A percentile compares a stretch with the other conserved stretches of the same genome.
These are phyloP conservation scores for Chalara sp. DNA, from an alignment of 2,329 filamentous ascomycete species.

Conservation along the genomic window DNA sequence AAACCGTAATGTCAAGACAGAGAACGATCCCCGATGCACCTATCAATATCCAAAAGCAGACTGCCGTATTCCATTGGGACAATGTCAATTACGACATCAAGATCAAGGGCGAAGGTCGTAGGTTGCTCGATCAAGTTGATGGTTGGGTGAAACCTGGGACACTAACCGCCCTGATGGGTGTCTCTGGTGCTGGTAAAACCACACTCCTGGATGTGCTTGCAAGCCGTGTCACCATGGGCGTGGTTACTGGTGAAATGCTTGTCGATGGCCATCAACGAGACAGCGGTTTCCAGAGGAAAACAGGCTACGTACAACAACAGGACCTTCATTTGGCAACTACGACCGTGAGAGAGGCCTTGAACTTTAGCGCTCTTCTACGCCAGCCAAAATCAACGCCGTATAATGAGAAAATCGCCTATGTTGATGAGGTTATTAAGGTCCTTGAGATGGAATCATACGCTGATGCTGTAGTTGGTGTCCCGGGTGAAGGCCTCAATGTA, in stretches of 20 bases:
- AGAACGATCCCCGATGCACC: slow-evolving; percentile 42
- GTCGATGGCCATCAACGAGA: slow-evolving; percentile 62
- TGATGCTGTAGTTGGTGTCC: slow-evolving; percentile 84
- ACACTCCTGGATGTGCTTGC: slow-evolving; percentile 83
- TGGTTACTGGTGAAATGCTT: slow-evolving; percentile 78
- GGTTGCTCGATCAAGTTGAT: slow-evolving; percentile 78
- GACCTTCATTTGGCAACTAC: slow-evolving; percentile 81
- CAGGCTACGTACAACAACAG: slow-evolving; percentile 66
- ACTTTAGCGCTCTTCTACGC: slow-evolving; percentile 78
- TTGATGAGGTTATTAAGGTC: slow-evolving; percentile 84
- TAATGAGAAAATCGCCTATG: slow-evolving; percentile 77
- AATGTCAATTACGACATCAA: slow-evolving; percentile 52
- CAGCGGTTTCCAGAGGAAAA: slow-evolving; percentile 82
- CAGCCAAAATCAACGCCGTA: slow-evolving; percentile 69
- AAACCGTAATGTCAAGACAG: slow-evolving; percentile 30
- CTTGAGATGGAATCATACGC: slow-evolving; percentile 87
- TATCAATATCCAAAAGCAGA: slow-evolving; percentile 30
- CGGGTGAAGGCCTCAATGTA: slow-evolving; percentile 71
- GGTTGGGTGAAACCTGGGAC: slow-evolving; percentile 94
- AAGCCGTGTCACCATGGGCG: slow-evolving; percentile 80
- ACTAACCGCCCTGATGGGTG: slow-evolving; percentile 77
- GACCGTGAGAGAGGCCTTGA: slow-evolving; percentile 82
- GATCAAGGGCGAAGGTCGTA: slow-evolving; percentile 69
- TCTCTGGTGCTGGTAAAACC: slow-evolving; percentile 78
- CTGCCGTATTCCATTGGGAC: slow-evolving; percentile 46